phyloP scores from a whole-genome alignment of 108 stramenopile species.

The Asterionellopsis glacialis region DNA sequence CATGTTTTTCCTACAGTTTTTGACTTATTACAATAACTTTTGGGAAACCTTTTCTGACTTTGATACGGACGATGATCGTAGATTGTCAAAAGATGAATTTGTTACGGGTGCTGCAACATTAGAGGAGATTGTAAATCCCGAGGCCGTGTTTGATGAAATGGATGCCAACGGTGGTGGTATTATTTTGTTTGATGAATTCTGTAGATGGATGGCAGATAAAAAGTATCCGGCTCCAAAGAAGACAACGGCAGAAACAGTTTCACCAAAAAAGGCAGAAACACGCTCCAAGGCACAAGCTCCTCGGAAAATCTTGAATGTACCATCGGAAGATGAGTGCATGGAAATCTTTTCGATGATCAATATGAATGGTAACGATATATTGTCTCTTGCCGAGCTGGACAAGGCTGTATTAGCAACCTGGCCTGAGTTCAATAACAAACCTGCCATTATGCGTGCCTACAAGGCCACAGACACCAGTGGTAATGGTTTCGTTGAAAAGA shows the following conservation, averaged over 20 bases:
- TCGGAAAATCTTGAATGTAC: neutral
- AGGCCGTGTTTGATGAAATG: conserved; percentile 18
- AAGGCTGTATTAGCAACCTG: conserved; percentile 7
- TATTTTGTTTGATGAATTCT: conserved; percentile 36
- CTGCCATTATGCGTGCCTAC: conserved; percentile 26
- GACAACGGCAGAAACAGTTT: neutral
- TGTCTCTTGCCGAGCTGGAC: conserved; percentile 21
- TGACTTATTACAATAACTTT: conserved; percentile 17
- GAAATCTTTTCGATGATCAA: conserved; percentile 15
- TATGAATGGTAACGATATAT: conserved; percentile 10
- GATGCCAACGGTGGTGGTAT: conserved; percentile 31
- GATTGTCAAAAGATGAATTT: conserved; percentile 20
- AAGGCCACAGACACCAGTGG: conserved; percentile 6
- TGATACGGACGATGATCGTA: conserved; percentile 20
- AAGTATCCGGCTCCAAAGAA: neutral
- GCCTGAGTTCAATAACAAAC: conserved; percentile 18
- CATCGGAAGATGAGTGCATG: neutral
- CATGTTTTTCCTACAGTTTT: conserved; percentile 7
- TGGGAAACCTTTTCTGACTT: conserved; percentile 10
- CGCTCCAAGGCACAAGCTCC: too few species aligned
- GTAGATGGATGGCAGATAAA: conserved; percentile 22
- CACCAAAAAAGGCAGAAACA: neutral
- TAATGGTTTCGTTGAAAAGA: conserved; percentile 12
- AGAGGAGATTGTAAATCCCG: conserved; percentile 14
- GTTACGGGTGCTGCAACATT: conserved; percentile 4